A percentile compares a stretch with the other conserved stretches of the same genome.
phyloP scores from a whole-genome alignment of 2,329 filamentous ascomycete species.

The Aureobasidium sp. region DNA sequence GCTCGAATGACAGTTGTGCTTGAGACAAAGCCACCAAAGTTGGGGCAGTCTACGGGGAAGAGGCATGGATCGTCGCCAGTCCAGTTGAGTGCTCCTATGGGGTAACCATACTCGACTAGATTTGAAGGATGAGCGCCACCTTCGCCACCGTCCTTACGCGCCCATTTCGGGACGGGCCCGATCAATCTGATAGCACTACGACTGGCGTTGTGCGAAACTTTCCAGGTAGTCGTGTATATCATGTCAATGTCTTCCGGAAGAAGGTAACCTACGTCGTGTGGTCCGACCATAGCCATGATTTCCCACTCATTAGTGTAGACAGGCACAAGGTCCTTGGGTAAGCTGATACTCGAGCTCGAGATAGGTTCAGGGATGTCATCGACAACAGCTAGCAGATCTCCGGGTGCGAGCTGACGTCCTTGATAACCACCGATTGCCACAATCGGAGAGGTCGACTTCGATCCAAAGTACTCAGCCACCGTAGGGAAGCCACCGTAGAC shows the following conservation, averaged over 20 bases:
- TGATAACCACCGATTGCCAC: conserved; percentile 55
- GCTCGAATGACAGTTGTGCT: conserved; percentile 50
- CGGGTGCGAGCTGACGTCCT: conserved; percentile 48
- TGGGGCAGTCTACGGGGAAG: conserved; percentile 53
- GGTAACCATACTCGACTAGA: conserved; percentile 53
- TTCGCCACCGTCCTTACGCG: conserved; percentile 53
- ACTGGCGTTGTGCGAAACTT: conserved; percentile 55
- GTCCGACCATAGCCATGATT: conserved; percentile 49
- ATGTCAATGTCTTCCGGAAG: conserved; percentile 47
- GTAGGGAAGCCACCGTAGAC: conserved; percentile 49
- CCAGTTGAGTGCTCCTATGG: conserved; percentile 53
- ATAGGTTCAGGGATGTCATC: conserved; percentile 32
- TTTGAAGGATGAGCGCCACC: conserved; percentile 54
- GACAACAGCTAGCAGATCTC: conserved; percentile 45
- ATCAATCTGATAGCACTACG: conserved; percentile 54
- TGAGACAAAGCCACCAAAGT: conserved; percentile 55
- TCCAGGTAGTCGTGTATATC: conserved; percentile 53
- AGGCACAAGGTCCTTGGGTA: conserved; percentile 44
- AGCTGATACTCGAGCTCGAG: conserved; percentile 24
- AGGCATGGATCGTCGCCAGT: conserved; percentile 56
- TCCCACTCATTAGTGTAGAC: conserved; percentile 46
- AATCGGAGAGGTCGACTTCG: conserved; percentile 53
- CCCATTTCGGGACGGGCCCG: conserved; percentile 53
- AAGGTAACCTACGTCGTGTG: conserved; percentile 51
- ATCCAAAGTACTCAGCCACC: conserved; percentile 51